These are phyloP conservation scores for Metschnikowia orientalis DNA, from an alignment of 805 yeast genomes.

Conservation along the genomic window DNA sequence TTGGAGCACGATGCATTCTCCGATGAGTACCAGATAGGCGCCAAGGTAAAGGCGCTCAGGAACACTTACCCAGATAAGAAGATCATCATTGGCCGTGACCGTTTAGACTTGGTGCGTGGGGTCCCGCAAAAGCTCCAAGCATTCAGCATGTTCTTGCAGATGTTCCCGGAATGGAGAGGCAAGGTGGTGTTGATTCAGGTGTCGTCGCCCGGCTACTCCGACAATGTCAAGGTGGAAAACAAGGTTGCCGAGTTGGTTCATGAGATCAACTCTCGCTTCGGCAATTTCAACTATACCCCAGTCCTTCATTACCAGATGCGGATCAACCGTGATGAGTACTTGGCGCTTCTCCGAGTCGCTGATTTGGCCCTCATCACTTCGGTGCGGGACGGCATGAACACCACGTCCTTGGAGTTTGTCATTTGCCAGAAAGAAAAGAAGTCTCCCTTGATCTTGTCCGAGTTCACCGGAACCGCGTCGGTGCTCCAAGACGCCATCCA, in stretches of 20 bases:
- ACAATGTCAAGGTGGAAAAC: slow-evolving; percentile 64
- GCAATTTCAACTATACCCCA: slow-evolving; percentile 77
- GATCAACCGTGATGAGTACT: slow-evolving; percentile 81
- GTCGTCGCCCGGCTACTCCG: slow-evolving; percentile 68
- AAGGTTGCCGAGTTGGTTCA: slow-evolving; percentile 80
- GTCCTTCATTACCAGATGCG: slow-evolving; percentile 91
- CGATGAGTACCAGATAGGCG: slow-evolving; percentile 42
- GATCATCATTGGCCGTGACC: slow-evolving; percentile 89
- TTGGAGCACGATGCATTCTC: slow-evolving; percentile 61
- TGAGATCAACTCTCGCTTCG: slow-evolving; percentile 79
- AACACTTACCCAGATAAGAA: slow-evolving; percentile 61
- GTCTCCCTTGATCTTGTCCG: slow-evolving; percentile 82
- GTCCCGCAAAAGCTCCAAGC: slow-evolving; percentile 92
- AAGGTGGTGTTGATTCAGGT: slow-evolving; percentile 89
- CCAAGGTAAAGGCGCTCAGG: slow-evolving; percentile 61
- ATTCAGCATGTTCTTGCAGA: slow-evolving; percentile 77
- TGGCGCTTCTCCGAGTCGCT: slow-evolving; percentile 83
- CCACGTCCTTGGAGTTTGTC: slow-evolving; percentile 89
- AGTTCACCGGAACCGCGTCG: slow-evolving; percentile 85
- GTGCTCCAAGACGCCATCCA: slow-evolving; percentile 68
- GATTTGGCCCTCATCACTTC: slow-evolving; percentile 87
- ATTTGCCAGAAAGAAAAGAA: slow-evolving; percentile 73
- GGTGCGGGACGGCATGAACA: slow-evolving; percentile 93
- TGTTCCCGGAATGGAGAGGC: slow-evolving; percentile 90
- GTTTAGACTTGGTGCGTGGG: slow-evolving; percentile 88